These are phyloP conservation scores for Blastomyces gilchristii DNA, from an alignment of 2,329 filamentous ascomycete genomes.

Conservation along the genomic window DNA sequence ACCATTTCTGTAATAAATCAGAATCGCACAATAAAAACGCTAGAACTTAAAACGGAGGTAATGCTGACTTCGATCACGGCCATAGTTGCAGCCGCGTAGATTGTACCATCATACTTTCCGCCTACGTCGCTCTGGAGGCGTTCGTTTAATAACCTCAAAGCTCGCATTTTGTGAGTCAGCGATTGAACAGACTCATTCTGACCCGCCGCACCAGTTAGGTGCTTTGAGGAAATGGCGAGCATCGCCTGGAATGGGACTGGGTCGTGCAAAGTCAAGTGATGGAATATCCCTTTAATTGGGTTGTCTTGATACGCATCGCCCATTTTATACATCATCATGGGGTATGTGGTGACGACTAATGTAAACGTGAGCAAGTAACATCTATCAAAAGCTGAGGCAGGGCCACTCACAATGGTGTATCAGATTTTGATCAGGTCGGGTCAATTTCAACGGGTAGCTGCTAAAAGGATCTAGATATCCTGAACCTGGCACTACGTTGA, in stretches of 20 bases:
- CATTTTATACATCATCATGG: constrained; percentile 30
- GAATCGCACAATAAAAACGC: neutral
- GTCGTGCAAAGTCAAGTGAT: constrained; percentile 23
- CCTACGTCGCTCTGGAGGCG: constrained; percentile 20
- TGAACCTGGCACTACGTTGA: constrained; percentile 15
- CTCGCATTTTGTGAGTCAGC: constrained; percentile 27
- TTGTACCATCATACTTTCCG: constrained; percentile 22
- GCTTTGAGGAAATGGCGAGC: constrained; percentile 27
- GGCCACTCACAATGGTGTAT: constrained; percentile 26
- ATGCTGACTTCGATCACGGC: constrained; percentile 26
- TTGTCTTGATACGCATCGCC: constrained; percentile 21
- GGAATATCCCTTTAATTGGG: constrained; percentile 25
- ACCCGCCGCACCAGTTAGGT: constrained; percentile 25
- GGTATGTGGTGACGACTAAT: constrained; percentile 26
- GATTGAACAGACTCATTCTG: constrained; percentile 24
- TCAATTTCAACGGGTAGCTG: constrained; percentile 22
- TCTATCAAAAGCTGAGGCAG: neutral
- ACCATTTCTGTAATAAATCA: constrained; percentile 24
- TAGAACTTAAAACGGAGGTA: neutral
- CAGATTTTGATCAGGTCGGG: constrained; percentile 21
- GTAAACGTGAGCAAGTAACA: constrained; percentile 16
- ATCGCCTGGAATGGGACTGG: constrained; percentile 26
- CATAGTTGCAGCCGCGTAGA: constrained; percentile 26
- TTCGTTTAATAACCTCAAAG: constrained; percentile 24
- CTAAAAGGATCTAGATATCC: constrained; percentile 21